Evolutionary conservation across 1,284 basidiomycete genomes (phyloP).

Genomic region (Ceratobasidium papillatum): DNA sequence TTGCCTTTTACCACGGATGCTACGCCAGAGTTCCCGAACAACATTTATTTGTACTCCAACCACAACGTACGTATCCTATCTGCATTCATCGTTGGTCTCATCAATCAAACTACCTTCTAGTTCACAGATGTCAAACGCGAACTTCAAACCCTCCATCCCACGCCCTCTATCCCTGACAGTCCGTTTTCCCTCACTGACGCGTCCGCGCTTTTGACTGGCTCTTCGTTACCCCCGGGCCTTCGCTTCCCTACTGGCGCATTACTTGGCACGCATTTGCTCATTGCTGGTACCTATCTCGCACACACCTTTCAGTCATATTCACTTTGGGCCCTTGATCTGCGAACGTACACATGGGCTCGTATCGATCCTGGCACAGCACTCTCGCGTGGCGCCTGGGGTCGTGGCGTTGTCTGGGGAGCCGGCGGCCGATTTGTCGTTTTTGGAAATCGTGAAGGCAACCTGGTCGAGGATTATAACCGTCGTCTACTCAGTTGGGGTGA

Average conservation of each 20-base stretch:
- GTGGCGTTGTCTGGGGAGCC: conserved; percentile 81
- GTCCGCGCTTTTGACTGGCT: conserved; percentile 77
- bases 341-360: conserved; percentile 82
- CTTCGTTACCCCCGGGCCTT: conserved; percentile 83
- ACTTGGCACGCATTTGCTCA: conserved; percentile 85
- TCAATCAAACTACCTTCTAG: conserved; percentile 56
- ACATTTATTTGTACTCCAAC: conserved; percentile 85
- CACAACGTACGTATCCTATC: conserved; percentile 72
- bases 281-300: conserved; percentile 89
- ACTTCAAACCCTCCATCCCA: conserved; percentile 84
- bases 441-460: conserved; percentile 84
- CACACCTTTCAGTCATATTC: conserved; percentile 90
- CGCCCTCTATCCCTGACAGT: conserved; percentile 62
- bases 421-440: conserved; percentile 86
- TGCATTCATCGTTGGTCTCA: neutral
- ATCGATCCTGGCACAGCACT: conserved; percentile 84
- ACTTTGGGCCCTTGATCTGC: conserved; percentile 86
- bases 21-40: conserved; percentile 76
- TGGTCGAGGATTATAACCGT: conserved; percentile 91
- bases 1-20: conserved; percentile 76
- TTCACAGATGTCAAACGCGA: conserved; percentile 95
- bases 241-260: conserved; percentile 93
- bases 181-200: conserved; percentile 77
- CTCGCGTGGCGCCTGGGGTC: conserved; percentile 86
- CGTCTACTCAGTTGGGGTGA: conserved; percentile 91